A percentile compares a stretch with the other conserved stretches of the same genome.
Conservation (phyloP, 768 basidiomycete genomes). For the Leucosporidium creatinivorum region DNA sequence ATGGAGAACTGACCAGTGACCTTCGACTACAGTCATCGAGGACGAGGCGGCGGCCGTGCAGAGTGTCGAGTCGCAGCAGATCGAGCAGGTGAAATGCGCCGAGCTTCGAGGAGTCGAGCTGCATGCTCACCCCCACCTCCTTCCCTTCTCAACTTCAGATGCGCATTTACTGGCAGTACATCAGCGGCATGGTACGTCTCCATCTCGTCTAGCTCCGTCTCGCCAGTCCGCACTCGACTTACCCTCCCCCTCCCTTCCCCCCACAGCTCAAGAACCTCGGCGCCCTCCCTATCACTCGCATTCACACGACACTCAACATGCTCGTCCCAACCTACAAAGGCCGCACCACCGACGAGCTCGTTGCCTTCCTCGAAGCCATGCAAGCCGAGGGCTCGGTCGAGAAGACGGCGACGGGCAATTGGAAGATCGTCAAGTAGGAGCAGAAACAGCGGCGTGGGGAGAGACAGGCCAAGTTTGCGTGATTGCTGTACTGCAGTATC, state of each 20-base stretch:
- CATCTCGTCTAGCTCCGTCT: background rate
- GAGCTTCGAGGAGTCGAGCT: background rate
- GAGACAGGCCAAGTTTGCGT: background rate
- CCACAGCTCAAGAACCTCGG: conserved; percentile 69
- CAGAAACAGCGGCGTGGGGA: no score
- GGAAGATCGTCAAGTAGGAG: conserved; percentile 27
- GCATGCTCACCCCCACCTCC: conserved; percentile 52
- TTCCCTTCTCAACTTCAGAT: conserved; percentile 54
- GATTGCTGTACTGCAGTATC: background rate
- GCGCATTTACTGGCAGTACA: conserved; percentile 86
- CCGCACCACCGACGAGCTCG: conserved; percentile 68
- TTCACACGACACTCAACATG: conserved; percentile 72
- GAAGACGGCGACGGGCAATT: conserved; percentile 12
- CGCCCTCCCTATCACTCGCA: conserved; percentile 64
- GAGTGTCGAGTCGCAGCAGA: conserved; percentile 24
- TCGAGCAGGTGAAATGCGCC: conserved; percentile 11
- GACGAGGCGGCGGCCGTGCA: conserved; percentile 35
- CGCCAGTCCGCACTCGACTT: background rate
- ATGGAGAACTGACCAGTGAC: no score
- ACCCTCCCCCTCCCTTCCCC: background rate
- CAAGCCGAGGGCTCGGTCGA: conserved; percentile 65
- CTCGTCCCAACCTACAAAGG: conserved; percentile 72
- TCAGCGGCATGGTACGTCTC: conserved; percentile 47
- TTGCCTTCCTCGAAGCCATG: conserved; percentile 70
- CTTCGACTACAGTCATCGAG: conserved; percentile 28